Evolutionary conservation across 805 yeast genomes (phyloP), one percentile per base, ranked within the genome.

Genomic region (Metschnikowia gruessii): DNA sequence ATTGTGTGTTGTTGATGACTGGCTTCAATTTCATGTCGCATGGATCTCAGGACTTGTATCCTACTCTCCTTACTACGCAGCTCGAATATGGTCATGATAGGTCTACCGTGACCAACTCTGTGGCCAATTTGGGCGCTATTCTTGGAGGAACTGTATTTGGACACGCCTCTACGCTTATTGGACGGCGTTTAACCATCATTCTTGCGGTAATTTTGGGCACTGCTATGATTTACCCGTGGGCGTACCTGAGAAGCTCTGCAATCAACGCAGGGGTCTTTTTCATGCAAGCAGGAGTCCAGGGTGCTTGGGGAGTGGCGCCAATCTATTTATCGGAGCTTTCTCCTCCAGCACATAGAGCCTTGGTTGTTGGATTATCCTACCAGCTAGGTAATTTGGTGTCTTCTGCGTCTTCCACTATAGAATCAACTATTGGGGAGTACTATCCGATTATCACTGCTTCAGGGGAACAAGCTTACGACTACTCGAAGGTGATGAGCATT

Each of bases 361-460:
- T 52, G 51, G 55, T 52, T 34, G 55, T 52, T 10, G 55, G 55
- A n/a, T 63, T 81, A 19, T 73, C 80, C 7, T 84, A 84, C 60
- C 90, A 84, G 65, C 72, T 84, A 48, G 90, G 90, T 66, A 83
- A 84, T 61, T 74, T 85, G 57, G 86, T 83, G 0, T 79, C 87
- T 4, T 76, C 85, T 18, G 89, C 88, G 1, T 77, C 86, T 3
- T 75, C 85, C 16, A 84, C 91, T 5, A 84, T 84, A 51, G 88
- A 85, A 63, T 68, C 87, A 2, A 69, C 73, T n/a, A 65, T 82
- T 34, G 85, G 90, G 21, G 72, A 71, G 30, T 64, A 68, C 40
- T 85, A 80, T 71, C 88, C 87, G 2, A 54, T 82, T 22, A 35
- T 42, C 2, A 46, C 51, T 10, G 47, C 52, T 2, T 52, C 56